phyloP scores from a whole-genome alignment of 2,329 filamentous ascomycete genomes.

The Alternaria consortialis region DNA sequence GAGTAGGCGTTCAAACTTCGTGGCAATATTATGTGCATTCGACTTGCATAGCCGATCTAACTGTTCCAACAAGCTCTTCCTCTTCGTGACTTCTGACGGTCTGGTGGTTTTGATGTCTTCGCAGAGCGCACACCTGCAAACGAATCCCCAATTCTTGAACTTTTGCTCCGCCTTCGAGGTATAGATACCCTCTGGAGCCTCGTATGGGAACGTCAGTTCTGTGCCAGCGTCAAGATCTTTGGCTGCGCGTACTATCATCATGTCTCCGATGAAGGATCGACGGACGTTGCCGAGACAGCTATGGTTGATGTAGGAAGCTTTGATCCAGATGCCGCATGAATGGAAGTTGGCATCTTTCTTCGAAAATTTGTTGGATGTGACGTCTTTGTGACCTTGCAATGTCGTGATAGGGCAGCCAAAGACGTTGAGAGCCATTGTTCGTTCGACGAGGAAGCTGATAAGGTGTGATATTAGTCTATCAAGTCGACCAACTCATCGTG shows the following conservation, averaged over 20 bases:
- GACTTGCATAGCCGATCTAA: constrained; percentile 1
- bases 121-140: constrained; percentile 29
- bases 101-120: constrained; percentile 19
- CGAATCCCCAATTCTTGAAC: constrained; percentile 27
- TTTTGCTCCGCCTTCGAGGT: neutral
- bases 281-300: constrained; percentile 51
- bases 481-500: neutral
- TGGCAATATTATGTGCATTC: neutral
- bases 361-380: constrained; percentile 7
- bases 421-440: constrained; percentile 55
- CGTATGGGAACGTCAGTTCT: constrained; percentile 31
- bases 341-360: neutral
- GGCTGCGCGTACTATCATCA: constrained; percentile 52
- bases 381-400: constrained; percentile 18
- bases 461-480: neutral
- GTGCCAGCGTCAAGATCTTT: constrained; percentile 34
- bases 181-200: neutral
- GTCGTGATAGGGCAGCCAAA: constrained; percentile 51
- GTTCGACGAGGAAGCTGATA: constrained; percentile 56
- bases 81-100: constrained; percentile 1
- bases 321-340: constrained; percentile 52
- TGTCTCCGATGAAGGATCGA: constrained; percentile 53
- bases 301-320: constrained; percentile 56
- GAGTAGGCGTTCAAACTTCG: constrained; percentile 21
- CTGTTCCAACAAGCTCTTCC: constrained; percentile 10